Conservation (phyloP, 257 asterid genomes). For the Oldenlandia corymbosa region DNA sequence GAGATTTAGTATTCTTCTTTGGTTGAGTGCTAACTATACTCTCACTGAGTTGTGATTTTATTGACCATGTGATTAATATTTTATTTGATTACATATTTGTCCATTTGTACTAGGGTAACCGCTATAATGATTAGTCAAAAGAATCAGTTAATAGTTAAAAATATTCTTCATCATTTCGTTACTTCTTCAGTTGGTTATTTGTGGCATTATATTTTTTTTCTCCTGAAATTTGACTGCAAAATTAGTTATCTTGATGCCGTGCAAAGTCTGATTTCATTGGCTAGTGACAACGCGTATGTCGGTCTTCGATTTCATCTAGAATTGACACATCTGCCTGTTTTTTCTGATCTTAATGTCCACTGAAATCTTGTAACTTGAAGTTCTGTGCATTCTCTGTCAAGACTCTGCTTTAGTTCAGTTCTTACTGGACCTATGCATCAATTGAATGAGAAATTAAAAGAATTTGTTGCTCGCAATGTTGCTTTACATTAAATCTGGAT, state of each 20-base stretch:
- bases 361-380: background rate
- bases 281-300: background rate
- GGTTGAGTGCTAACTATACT: constrained; percentile 27
- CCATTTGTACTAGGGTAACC: constrained; percentile 18
- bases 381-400: background rate
- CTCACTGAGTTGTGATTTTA: constrained; percentile 24
- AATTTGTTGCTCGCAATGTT: background rate
- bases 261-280: constrained; percentile 6
- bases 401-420: background rate
- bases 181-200: constrained; percentile 19
- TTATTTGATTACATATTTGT: constrained; percentile 22
- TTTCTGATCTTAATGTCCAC: background rate
- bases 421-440: background rate
- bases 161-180: constrained; percentile 17
- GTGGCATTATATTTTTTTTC: constrained; percentile 11
- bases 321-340: background rate
- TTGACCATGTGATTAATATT: constrained; percentile 17
- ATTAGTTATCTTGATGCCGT: constrained; percentile 6
- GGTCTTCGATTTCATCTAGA: background rate
- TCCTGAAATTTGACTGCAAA: constrained; percentile 9
- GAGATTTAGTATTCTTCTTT: constrained; percentile 23
- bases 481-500: background rate
- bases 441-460: background rate
- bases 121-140: constrained; percentile 14
- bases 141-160: constrained; percentile 11